A percentile compares a stretch with the other conserved stretches of the same genome.
These are phyloP conservation scores for Globisporangium takayamanum DNA, from an alignment of 352 stramenopile genomes.

Conservation along the genomic window DNA sequence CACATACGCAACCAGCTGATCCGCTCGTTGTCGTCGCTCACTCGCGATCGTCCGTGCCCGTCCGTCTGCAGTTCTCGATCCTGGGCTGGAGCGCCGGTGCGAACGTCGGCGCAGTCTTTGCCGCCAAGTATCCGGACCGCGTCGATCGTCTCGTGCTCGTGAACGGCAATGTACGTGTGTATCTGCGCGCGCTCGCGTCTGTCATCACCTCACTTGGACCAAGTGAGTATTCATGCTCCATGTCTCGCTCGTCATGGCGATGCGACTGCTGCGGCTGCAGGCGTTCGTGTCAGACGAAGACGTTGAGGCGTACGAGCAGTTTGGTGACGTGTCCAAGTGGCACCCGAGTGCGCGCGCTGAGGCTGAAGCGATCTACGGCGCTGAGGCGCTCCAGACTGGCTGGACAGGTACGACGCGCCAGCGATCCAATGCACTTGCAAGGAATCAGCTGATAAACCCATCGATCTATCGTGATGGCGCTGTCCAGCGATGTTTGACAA, in stretches of 20 bases:
- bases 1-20: background rate
- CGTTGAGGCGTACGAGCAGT: slow-evolving; percentile 44
- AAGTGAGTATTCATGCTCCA: background rate
- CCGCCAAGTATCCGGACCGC: slow-evolving; percentile 56
- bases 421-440: background rate
- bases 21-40: background rate
- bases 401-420: slow-evolving; percentile 27
- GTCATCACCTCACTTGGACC: too few relatives aligned
- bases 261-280: slow-evolving; percentile 28
- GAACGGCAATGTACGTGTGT: slow-evolving; percentile 66
- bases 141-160: slow-evolving; percentile 68
- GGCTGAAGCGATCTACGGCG: slow-evolving; percentile 46
- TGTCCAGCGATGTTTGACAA: slow-evolving; percentile 45
- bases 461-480: background rate
- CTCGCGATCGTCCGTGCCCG: background rate
- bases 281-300: slow-evolving; percentile 75
- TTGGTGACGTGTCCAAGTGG: slow-evolving; percentile 49
- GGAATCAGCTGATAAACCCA: background rate
- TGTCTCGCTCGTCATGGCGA: too few relatives aligned
- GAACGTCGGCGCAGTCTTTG: slow-evolving; percentile 65
- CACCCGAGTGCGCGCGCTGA: slow-evolving; percentile 37
- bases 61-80: slow-evolving; percentile 46
- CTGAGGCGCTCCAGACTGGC: slow-evolving; percentile 41
- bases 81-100: slow-evolving; percentile 71
- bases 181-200: background rate